A percentile compares a stretch with the other conserved stretches of the same genome.
Conservation (phyloP, 345 rosid species). For the Garcia nutans region DNA sequence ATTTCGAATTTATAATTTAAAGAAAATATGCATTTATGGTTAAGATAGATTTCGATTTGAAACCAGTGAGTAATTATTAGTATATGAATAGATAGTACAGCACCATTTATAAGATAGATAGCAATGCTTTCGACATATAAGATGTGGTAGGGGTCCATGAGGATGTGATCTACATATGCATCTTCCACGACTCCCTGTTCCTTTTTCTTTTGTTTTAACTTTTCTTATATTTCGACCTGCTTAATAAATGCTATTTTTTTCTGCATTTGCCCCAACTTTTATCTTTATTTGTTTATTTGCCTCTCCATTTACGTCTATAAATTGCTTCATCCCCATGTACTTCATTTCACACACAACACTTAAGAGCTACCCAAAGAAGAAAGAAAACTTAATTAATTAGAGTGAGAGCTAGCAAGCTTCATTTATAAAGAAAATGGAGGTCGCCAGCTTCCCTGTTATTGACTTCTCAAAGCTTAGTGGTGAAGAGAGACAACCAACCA, state of each 20-base stretch:
- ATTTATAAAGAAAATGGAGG: conserved; percentile 53
- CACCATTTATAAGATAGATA: too few relatives aligned
- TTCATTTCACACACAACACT: conserved; percentile 23
- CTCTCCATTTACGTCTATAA: conserved; percentile 47
- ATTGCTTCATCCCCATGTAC: conserved; percentile 21
- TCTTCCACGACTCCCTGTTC: conserved; percentile 20
- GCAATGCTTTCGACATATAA: conserved; percentile 3
- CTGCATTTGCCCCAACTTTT: background rate
- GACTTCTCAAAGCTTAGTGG: conserved; percentile 60
- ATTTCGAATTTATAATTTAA: too few relatives aligned
- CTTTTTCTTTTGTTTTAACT: background rate
- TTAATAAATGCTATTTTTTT: background rate
- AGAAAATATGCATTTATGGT: too few relatives aligned
- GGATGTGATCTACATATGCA: conserved; percentile 19
- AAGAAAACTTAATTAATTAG: background rate
- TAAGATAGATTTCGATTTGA: too few relatives aligned
- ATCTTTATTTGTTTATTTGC: background rate
- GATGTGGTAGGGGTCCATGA: conserved; percentile 31
- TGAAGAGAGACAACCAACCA: conserved; percentile 48
- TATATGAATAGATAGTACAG: background rate
- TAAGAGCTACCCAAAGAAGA: background rate
- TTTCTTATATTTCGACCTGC: too few relatives aligned
- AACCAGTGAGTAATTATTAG: too few relatives aligned
- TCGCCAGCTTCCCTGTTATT: conserved; percentile 55
- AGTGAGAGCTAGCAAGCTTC: too few relatives aligned